Evolutionary conservation across 2,329 filamentous ascomycete species (phyloP).

Genomic region (Aspergillus vadensis): DNA sequence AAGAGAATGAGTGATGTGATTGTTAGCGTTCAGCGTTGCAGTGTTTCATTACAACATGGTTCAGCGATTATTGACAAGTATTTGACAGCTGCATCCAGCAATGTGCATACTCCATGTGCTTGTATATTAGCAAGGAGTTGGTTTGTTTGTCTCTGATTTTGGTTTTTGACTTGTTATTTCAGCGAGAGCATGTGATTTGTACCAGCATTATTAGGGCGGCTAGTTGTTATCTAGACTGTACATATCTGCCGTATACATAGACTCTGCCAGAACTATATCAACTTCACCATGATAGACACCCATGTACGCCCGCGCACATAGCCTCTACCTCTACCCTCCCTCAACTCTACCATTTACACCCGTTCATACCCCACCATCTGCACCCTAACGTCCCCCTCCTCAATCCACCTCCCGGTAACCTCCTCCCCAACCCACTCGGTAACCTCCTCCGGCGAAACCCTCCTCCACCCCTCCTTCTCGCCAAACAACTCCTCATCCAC

Average conservation of each 20-base stretch:
- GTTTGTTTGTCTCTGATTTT: background rate
- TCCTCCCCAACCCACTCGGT: conserved; percentile 47
- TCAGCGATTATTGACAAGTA: background rate
- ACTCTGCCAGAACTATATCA: background rate
- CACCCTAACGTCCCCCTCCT: conserved; percentile 53
- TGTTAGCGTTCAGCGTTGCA: background rate
- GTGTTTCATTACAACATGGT: background rate
- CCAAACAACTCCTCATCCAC: conserved; percentile 36
- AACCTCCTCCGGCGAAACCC: conserved; percentile 37
- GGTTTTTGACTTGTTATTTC: conserved; percentile 3
- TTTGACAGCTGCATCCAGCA: background rate
- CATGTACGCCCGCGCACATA: background rate
- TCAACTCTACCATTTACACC: too few species aligned
- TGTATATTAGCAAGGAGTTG: conserved; percentile 13
- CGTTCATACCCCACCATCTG: conserved; percentile 51
- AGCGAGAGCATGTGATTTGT: conserved; percentile 7
- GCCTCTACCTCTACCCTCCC: background rate
- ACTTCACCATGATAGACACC: background rate
- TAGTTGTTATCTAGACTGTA: conserved; percentile 5
- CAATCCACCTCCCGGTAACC: conserved; percentile 46
- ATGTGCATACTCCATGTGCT: background rate
- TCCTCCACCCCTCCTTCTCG: conserved; percentile 35
- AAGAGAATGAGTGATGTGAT: conserved; percentile 64
- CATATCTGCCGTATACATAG: background rate
- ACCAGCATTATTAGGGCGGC: background rate